Conservation (phyloP, 495 filamentous ascomycete species). For the Neurospora sp. region DNA sequence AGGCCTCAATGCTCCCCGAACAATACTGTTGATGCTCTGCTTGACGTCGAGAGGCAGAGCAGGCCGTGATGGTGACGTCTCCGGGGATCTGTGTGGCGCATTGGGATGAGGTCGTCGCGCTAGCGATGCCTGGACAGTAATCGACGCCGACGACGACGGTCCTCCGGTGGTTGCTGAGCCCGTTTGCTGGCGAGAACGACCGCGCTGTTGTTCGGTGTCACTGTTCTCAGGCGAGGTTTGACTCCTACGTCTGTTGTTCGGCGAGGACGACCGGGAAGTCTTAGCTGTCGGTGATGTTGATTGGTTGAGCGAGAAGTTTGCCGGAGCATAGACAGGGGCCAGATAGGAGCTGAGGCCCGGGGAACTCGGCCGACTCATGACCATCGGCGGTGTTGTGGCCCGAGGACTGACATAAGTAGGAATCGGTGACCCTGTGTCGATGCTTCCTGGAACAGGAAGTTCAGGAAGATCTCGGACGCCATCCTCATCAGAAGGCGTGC, state of each 20-base stretch:
- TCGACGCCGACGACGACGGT: not conserved
- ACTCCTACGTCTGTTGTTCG: constrained; percentile 1
- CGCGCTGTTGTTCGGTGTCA: constrained; percentile 30
- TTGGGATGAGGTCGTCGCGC: constrained; percentile 4
- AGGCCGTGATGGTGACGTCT: constrained; percentile 45
- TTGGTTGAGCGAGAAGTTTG: constrained; percentile 46
- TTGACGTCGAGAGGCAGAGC: constrained; percentile 62
- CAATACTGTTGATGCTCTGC: constrained; percentile 70
- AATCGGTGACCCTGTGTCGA: constrained; percentile 46
- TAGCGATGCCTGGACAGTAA: not conserved
- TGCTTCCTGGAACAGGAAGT: constrained; percentile 44
- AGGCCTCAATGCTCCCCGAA: constrained; percentile 64
- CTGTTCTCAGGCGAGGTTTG: constrained; percentile 32
- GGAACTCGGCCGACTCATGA: constrained; percentile 52
- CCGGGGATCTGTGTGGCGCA: constrained; percentile 34
- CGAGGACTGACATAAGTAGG: constrained; percentile 57
- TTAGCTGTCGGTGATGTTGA: constrained; percentile 21
- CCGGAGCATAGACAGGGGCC: constrained; percentile 49
- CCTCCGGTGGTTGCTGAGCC: not conserved
- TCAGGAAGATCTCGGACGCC: constrained; percentile 42
- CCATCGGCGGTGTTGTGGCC: constrained; percentile 60
- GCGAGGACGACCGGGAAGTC: constrained; percentile 25
- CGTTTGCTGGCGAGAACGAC: constrained; percentile 2
- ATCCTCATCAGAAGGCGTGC: constrained; percentile 45
- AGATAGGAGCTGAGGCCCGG: constrained; percentile 57